phyloP scores from a whole-genome alignment of 495 filamentous ascomycete species.

The Hypomontagnella submonticulosa region DNA sequence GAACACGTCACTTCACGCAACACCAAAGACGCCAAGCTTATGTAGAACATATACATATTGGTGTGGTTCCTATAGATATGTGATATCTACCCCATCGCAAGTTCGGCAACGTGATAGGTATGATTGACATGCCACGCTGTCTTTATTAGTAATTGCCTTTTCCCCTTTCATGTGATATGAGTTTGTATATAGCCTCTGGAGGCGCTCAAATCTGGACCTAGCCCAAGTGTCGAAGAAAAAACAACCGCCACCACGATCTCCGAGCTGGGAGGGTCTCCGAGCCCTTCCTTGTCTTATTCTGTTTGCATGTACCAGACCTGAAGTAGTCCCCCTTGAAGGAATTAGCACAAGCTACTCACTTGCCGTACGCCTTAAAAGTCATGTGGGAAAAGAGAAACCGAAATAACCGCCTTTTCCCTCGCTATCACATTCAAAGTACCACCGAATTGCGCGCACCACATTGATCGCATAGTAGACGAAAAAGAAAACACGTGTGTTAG shows the following conservation, averaged over 20 bases:
- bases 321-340: conserved; percentile 19
- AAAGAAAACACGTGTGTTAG: conserved; percentile 25
- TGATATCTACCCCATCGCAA: background rate
- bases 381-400: conserved; percentile 11
- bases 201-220: conserved; percentile 14
- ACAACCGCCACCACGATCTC: conserved; percentile 7
- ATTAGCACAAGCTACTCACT: conserved; percentile 37
- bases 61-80: conserved; percentile 18
- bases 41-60: conserved; percentile 32
- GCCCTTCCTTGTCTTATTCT: conserved; percentile 10
- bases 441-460: conserved; percentile 17
- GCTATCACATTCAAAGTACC: conserved; percentile 22
- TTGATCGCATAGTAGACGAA: conserved; percentile 14
- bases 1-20: background rate
- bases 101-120: background rate
- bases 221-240: conserved; percentile 14
- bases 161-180: no score
- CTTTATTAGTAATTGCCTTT: background rate
- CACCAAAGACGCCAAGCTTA: background rate
- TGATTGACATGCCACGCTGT: background rate
- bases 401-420: conserved; percentile 21
- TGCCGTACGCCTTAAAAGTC: conserved; percentile 35
- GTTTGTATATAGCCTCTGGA: conserved; percentile 14
- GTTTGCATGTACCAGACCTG: conserved; percentile 26
- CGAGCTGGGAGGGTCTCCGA: conserved; percentile 2